These are phyloP conservation scores for Botrytis aclada DNA, from an alignment of 2,329 filamentous ascomycete species.

Conservation along the genomic window DNA sequence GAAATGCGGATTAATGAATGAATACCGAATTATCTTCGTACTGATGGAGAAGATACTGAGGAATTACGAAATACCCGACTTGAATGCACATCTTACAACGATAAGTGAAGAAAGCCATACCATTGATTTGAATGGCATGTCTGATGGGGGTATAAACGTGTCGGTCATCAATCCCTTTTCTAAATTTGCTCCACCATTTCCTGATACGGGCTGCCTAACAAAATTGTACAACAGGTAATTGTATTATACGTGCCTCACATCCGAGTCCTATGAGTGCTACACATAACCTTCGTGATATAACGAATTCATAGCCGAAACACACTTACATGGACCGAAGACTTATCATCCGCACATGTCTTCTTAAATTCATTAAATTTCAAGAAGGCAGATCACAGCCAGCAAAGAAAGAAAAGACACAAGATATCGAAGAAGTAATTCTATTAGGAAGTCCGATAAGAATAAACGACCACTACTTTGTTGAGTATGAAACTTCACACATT, in stretches of 20 bases:
- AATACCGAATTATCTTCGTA: neutral
- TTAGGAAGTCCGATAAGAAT: slow-evolving; percentile 21
- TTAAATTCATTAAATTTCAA: neutral
- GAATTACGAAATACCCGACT: too few species aligned
- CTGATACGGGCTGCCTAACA: neutral
- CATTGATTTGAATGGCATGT: neutral
- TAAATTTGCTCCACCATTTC: neutral
- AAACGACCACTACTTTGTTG: slow-evolving; percentile 21
- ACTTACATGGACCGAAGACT: neutral
- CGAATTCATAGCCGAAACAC: neutral
- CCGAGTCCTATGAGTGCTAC: too few species aligned
- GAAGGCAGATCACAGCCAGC: neutral
- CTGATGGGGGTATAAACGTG: neutral
- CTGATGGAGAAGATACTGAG: too few species aligned
- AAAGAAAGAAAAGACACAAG: neutral
- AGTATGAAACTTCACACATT: slow-evolving; percentile 19
- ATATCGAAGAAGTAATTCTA: slow-evolving; percentile 19
- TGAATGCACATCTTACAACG: neutral
- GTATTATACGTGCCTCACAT: neutral
- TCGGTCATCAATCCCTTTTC: neutral
- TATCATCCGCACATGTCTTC: neutral
- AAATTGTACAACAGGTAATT: neutral
- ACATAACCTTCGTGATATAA: neutral
- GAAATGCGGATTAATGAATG: neutral
- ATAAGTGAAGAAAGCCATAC: neutral